Percentiles rank a stretch among this genome's conserved stretches.
Conservation (phyloP, 805 yeast species). For the Metschnikowia cerradonensis region DNA sequence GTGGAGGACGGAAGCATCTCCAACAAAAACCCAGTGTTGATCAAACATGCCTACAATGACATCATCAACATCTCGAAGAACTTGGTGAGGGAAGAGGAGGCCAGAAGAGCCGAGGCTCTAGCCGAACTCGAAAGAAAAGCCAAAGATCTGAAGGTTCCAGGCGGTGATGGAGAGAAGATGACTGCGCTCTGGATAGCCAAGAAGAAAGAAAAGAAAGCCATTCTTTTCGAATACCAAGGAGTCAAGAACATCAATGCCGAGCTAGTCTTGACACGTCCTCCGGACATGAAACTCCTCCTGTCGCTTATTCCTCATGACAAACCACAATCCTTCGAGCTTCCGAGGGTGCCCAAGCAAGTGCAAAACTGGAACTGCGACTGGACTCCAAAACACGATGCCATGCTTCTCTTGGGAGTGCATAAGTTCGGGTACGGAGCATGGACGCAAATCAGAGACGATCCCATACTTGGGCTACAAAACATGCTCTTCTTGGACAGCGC, state of each 20-base stretch:
- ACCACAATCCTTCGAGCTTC: slow-evolving; percentile 58
- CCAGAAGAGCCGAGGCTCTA: slow-evolving; percentile 50
- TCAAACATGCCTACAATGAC: slow-evolving; percentile 74
- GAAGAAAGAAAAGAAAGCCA: slow-evolving; percentile 84
- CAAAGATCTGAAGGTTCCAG: slow-evolving; percentile 43
- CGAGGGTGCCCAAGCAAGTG: slow-evolving; percentile 68
- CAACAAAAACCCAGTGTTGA: slow-evolving; percentile 73
- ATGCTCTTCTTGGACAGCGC: slow-evolving; percentile 64
- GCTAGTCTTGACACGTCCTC: slow-evolving; percentile 73
- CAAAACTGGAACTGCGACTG: slow-evolving; percentile 90
- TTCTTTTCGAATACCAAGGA: slow-evolving; percentile 80
- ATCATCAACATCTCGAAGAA: slow-evolving; percentile 58
- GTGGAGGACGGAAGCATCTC: slow-evolving; percentile 88
- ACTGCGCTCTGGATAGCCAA: slow-evolving; percentile 55
- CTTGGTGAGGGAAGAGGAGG: slow-evolving; percentile 61
- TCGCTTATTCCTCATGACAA: slow-evolving; percentile 50
- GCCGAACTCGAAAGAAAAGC: slow-evolving; percentile 61
- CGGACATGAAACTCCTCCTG: slow-evolving; percentile 69
- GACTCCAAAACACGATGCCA: slow-evolving; percentile 79
- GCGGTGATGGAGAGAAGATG: slow-evolving; percentile 41
- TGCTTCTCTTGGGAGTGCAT: slow-evolving; percentile 78
- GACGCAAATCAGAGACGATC: slow-evolving; percentile 93
- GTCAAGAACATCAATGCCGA: slow-evolving; percentile 92
- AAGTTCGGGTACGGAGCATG: slow-evolving; percentile 97
- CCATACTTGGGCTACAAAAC: slow-evolving; percentile 78